Conservation (phyloP, 2,329 filamentous ascomycete species). For the Cercospora janseana region DNA sequence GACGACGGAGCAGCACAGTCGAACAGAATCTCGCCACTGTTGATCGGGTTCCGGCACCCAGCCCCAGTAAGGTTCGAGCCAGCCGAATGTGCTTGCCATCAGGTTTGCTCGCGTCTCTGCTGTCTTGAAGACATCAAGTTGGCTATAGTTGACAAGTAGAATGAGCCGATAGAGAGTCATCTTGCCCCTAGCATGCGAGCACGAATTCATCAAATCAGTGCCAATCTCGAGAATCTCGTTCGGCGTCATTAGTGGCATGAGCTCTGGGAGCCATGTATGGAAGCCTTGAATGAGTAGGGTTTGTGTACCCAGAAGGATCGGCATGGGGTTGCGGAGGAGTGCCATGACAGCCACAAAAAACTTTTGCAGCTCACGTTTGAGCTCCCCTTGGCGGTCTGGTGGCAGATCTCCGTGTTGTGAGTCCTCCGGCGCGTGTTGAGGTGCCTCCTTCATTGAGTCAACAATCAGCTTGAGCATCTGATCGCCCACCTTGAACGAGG, state of each 20-base stretch:
- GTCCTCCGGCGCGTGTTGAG: constrained; percentile 9
- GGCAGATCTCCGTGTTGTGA: constrained; percentile 14
- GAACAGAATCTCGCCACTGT: constrained; percentile 89
- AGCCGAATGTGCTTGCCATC: constrained; percentile 70
- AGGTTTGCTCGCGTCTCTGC: constrained; percentile 64
- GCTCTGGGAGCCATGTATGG: constrained; percentile 93
- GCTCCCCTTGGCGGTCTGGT: constrained; percentile 59
- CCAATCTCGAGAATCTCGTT: constrained; percentile 89
- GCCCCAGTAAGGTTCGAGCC: constrained; percentile 94
- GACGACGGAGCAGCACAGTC: constrained; percentile 87
- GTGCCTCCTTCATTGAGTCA: constrained; percentile 73
- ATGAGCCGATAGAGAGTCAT: constrained; percentile 88
- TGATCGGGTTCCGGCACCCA: constrained; percentile 66
- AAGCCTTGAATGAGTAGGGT: constrained; percentile 95
- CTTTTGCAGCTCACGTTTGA: constrained; percentile 76
- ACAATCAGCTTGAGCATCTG: constrained; percentile 95
- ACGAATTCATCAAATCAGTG: constrained; percentile 91
- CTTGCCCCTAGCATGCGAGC: constrained; percentile 82
- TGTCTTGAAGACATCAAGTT: constrained; percentile 75
- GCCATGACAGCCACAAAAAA: constrained; percentile 88
- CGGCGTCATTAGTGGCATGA: constrained; percentile 70
- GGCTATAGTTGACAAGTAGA: constrained; percentile 86
- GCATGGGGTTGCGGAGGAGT: constrained; percentile 83
- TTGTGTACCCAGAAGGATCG: constrained; percentile 87
- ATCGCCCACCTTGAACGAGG: constrained; percentile 90